phyloP scores from a whole-genome alignment of 108 stramenopile species.

The Nitzschia sp. region DNA sequence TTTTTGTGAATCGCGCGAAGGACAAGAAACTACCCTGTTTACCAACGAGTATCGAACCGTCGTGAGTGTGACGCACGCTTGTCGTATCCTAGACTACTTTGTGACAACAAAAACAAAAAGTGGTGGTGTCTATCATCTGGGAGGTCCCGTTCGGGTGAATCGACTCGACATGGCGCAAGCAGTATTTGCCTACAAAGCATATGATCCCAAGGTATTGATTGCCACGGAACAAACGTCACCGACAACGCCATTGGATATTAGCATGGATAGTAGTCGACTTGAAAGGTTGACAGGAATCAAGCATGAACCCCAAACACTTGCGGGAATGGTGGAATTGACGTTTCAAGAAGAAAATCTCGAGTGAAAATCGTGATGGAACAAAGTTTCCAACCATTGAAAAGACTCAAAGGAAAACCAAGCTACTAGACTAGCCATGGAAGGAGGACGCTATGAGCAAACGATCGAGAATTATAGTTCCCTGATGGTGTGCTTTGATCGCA shows the following conservation, averaged over 20 bases:
- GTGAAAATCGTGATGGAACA: too few species aligned
- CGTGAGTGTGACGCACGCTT: conserved; percentile 52
- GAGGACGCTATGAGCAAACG: too few species aligned
- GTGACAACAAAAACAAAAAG: not conserved
- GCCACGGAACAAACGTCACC: conserved; percentile 33
- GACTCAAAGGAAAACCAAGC: too few species aligned
- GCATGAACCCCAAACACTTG: conserved; percentile 13
- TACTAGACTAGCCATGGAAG: too few species aligned
- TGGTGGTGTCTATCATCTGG: conserved; percentile 61
- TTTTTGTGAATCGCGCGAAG: conserved; percentile 47
- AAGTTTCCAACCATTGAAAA: too few species aligned
- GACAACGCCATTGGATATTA: conserved; percentile 65
- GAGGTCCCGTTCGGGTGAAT: conserved; percentile 63
- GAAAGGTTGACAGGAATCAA: not conserved
- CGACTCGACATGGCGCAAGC: conserved; percentile 68
- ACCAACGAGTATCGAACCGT: conserved; percentile 69
- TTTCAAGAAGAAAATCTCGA: conserved; percentile 3
- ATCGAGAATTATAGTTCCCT: too few species aligned
- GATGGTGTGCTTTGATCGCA: too few species aligned
- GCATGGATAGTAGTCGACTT: conserved; percentile 55
- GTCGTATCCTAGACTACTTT: conserved; percentile 44
- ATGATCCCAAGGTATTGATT: conserved; percentile 23
- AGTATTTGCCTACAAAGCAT: conserved; percentile 55
- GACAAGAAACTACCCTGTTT: conserved; percentile 47
- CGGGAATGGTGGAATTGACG: not conserved